Percentiles rank a stretch among this genome's conserved stretches.
Conservation (phyloP, 352 stramenopile species). For the Paralagenidium karlingii region DNA sequence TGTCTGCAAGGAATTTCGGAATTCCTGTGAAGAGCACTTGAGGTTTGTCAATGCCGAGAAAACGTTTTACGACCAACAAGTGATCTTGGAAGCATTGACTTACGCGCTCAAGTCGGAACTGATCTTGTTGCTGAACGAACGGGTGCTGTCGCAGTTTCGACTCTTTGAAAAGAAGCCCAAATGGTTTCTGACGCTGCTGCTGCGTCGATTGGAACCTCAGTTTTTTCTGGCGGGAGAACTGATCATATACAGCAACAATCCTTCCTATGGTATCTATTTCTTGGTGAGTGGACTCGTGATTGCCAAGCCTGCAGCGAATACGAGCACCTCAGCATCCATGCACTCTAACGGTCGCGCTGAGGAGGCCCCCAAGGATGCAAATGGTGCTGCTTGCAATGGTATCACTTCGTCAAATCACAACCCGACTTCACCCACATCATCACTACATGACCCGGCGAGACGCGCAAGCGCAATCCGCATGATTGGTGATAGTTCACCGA, state of each 20-base stretch:
- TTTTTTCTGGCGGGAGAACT: conserved; percentile 57
- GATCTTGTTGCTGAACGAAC: conserved; percentile 45
- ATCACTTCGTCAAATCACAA: neutral
- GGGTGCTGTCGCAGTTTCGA: conserved; percentile 41
- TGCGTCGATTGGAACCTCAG: conserved; percentile 50
- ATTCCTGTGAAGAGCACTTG: conserved; percentile 62
- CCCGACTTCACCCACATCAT: too few species aligned
- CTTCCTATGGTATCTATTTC: conserved; percentile 66
- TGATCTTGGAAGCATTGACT: conserved; percentile 47
- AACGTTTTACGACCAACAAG: conserved; percentile 49
- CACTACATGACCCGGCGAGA: too few species aligned
- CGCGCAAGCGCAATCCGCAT: too few species aligned
- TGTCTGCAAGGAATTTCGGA: conserved; percentile 49
- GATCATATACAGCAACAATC: conserved; percentile 56
- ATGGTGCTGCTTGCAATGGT: conserved; percentile 6
- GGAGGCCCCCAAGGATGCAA: neutral
- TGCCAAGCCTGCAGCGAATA: conserved; percentile 4
- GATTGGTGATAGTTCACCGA: too few species aligned
- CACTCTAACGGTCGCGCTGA: neutral
- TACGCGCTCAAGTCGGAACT: conserved; percentile 54
- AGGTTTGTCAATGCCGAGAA: conserved; percentile 57
- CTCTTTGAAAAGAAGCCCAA: conserved; percentile 82
- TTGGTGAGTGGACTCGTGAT: conserved; percentile 50
- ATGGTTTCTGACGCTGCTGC: conserved; percentile 61
- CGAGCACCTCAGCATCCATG: neutral